phyloP scores from a whole-genome alignment of 495 filamentous ascomycete genomes.

The Annulohypoxylon moriforme region DNA sequence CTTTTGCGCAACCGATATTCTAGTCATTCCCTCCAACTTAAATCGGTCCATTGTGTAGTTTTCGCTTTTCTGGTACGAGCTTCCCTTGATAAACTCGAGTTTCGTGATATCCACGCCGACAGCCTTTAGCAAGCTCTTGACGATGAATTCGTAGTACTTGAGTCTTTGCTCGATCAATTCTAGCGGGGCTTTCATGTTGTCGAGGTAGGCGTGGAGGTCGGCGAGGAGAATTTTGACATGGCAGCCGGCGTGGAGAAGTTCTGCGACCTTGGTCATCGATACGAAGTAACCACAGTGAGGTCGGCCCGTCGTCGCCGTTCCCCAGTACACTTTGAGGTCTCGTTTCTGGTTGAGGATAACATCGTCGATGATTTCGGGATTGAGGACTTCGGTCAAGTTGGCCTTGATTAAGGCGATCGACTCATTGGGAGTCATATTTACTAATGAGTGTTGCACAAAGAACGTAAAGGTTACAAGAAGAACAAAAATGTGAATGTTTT shows the following conservation, averaged over 20 bases:
- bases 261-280: constrained; percentile 85
- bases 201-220: constrained; percentile 82
- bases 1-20: constrained; percentile 79
- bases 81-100: constrained; percentile 86
- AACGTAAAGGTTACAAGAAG: background rate
- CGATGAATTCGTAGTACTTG: constrained; percentile 75
- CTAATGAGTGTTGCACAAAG: background rate
- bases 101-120: constrained; percentile 80
- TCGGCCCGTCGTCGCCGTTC: constrained; percentile 82
- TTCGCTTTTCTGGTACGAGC: constrained; percentile 78
- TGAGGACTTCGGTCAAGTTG: constrained; percentile 86
- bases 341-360: constrained; percentile 74
- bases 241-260: constrained; percentile 87
- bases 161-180: constrained; percentile 85
- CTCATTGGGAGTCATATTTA: constrained; percentile 48
- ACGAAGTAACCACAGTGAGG: constrained; percentile 90
- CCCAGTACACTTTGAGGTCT: constrained; percentile 86
- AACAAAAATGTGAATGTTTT: background rate
- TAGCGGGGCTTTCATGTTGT: constrained; percentile 85
- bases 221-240: constrained; percentile 83
- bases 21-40: constrained; percentile 66
- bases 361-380: constrained; percentile 84
- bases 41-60: constrained; percentile 84
- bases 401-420: constrained; percentile 77
- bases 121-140: constrained; percentile 73